Evolutionary conservation across 257 asterid genomes (phyloP).

Genomic region (Cinchona pubescens): DNA sequence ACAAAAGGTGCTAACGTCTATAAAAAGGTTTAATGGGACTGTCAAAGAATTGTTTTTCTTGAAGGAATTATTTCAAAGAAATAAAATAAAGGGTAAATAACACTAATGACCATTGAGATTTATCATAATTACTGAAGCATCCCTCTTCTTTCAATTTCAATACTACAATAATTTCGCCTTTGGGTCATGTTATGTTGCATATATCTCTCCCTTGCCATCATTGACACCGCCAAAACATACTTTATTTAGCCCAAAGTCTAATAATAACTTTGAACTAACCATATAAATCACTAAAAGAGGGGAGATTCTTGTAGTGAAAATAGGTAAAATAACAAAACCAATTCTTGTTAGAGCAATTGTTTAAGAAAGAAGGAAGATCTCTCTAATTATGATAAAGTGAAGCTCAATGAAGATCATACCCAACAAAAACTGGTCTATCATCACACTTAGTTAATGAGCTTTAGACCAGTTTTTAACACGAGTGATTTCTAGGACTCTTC

Average conservation of each 20-base stretch:
- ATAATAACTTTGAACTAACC: background rate
- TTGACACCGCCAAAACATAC: background rate
- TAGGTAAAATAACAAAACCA: too few relatives aligned
- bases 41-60: background rate
- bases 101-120: background rate
- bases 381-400: background rate
- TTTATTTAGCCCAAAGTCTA: background rate
- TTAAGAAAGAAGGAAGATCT: background rate
- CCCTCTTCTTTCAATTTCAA: background rate
- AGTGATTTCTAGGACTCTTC: background rate
- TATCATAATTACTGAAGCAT: background rate
- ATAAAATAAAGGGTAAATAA: background rate
- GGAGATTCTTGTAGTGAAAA: background rate
- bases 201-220: background rate
- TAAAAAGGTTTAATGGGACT: background rate
- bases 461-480: background rate
- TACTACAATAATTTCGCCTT: background rate
- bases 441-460: background rate
- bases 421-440: background rate
- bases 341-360: background rate
- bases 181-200: background rate
- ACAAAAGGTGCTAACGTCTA: background rate
- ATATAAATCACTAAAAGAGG: background rate
- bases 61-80: background rate
- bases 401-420: background rate